phyloP scores from a whole-genome alignment of 306 rosid species.

The Lathyrus aphaca region DNA sequence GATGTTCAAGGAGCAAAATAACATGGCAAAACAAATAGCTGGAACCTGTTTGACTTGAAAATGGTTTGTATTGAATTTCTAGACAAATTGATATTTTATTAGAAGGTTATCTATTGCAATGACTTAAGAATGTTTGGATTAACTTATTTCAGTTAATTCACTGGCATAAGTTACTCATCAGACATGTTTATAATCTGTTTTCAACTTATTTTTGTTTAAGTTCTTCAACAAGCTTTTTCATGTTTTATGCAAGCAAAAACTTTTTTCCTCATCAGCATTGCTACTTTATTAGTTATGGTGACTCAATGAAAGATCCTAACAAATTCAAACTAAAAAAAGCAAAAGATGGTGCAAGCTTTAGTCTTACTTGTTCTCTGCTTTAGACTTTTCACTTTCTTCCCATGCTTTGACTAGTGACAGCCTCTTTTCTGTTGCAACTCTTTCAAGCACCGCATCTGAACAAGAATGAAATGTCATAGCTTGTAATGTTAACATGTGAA shows the following conservation, averaged over 20 bases:
- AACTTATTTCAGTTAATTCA: too few species aligned
- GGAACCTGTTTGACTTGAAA: neutral
- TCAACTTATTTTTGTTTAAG: neutral
- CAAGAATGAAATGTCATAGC: conserved; percentile 1
- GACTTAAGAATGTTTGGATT: too few species aligned
- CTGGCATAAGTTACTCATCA: too few species aligned
- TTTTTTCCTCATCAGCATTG: too few species aligned
- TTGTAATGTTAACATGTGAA: conserved; percentile 31
- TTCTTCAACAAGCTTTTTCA: neutral
- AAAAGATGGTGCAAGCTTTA: conserved; percentile 26
- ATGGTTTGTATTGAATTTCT: neutral
- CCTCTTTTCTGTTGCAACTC: conserved; percentile 55
- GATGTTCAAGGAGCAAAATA: neutral
- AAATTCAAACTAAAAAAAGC: neutral
- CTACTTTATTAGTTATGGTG: too few species aligned
- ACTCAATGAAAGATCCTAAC: neutral
- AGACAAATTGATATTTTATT: too few species aligned
- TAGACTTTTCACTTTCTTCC: conserved; percentile 59
- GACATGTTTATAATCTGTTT: neutral
- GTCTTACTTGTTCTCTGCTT: conserved; percentile 55
- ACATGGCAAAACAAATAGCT: neutral
- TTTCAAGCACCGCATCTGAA: conserved; percentile 58
- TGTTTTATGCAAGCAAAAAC: neutral
- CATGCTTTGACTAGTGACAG: conserved; percentile 55
- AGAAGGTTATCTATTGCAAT: too few species aligned